Conservation (phyloP, 148 eudicot genomes). For the Polygonum maritimum region DNA sequence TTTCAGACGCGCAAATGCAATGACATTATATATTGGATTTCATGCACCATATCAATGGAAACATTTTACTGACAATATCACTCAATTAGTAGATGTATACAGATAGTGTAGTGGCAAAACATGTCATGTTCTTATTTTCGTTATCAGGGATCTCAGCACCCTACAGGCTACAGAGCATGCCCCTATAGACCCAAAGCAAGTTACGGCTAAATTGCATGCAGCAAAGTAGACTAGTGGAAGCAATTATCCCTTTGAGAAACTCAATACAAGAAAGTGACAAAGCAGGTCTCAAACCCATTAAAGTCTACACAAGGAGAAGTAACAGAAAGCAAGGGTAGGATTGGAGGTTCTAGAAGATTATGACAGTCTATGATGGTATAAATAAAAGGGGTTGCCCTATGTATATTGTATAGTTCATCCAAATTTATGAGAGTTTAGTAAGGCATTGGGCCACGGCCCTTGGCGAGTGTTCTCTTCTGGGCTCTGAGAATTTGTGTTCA, state of each 20-base stretch:
- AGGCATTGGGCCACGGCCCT: too few species aligned
- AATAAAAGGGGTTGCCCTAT: neutral
- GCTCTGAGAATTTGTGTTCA: too few species aligned
- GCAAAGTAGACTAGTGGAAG: conserved; percentile 1
- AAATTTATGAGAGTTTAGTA: too few species aligned
- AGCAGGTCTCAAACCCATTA: neutral
- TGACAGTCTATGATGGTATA: neutral
- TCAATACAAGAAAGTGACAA: neutral
- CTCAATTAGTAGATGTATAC: neutral
- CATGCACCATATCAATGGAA: neutral
- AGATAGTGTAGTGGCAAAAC: neutral
- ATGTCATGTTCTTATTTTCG: neutral
- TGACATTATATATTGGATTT: neutral
- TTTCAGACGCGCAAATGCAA: too few species aligned
- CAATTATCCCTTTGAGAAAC: neutral
- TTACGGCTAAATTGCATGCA: neutral
- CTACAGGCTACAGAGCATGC: neutral
- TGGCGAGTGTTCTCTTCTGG: too few species aligned
- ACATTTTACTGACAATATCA: neutral
- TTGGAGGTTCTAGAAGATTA: neutral
- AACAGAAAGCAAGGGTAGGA: neutral
- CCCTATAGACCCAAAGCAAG: neutral
- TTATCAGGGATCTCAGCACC: neutral
- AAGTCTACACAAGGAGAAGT: neutral
- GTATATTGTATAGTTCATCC: neutral